Conservation (phyloP, 768 basidiomycete genomes). For the Sporobolomyces roseus region DNA sequence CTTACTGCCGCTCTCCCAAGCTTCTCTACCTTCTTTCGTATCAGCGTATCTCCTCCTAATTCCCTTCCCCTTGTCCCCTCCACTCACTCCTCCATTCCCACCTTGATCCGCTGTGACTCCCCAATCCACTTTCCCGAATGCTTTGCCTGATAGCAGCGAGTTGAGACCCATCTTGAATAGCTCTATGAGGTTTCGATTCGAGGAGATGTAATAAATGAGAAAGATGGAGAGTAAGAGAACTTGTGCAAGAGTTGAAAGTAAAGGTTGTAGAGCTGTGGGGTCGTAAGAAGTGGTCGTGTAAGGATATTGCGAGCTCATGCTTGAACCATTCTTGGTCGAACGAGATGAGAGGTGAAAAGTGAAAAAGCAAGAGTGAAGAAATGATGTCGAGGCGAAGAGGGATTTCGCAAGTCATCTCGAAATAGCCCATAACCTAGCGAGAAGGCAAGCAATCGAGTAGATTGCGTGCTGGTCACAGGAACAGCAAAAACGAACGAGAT, state of each 20-base stretch:
- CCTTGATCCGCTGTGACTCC: no score
- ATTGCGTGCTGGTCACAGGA: no score
- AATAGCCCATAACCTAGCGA: no score
- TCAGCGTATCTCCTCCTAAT: conserved; percentile 26
- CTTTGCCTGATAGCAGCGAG: conserved; percentile 8
- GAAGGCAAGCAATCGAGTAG: no score
- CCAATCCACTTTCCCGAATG: conserved; percentile 5
- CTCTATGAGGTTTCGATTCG: not conserved
- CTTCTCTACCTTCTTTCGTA: conserved; percentile 3
- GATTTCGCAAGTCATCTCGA: no score
- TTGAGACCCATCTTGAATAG: conserved; percentile 12
- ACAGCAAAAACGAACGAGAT: not conserved
- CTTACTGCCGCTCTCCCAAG: conserved; percentile 12
- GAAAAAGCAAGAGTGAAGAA: no score
- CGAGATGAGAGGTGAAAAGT: not conserved
- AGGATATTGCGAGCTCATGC: conserved; percentile 11
- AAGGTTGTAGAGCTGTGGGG: conserved; percentile 15
- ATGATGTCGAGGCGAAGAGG: no score
- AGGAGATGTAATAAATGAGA: not conserved
- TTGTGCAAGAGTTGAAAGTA: not conserved
- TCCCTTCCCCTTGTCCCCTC: not conserved
- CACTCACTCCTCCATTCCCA: no score
- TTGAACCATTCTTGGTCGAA: conserved; percentile 5
- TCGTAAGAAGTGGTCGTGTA: not conserved
- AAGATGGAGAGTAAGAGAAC: not conserved